These are phyloP conservation scores for Claviceps maximensis DNA, from an alignment of 2,329 filamentous ascomycete genomes.

Conservation along the genomic window DNA sequence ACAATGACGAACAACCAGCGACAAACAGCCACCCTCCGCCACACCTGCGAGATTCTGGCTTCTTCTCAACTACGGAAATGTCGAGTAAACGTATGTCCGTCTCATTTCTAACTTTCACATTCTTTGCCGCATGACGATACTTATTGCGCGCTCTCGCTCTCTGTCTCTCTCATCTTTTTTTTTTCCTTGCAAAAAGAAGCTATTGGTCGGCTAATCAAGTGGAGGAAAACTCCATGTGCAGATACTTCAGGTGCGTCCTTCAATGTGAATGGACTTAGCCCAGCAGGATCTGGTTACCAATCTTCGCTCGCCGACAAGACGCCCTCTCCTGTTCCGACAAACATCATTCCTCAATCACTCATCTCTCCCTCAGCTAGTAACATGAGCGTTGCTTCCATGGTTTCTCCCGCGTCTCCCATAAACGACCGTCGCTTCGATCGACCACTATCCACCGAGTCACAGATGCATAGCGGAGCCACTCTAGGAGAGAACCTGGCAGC, in stretches of 20 bases:
- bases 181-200: neutral
- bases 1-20: constrained; percentile 20
- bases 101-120: neutral
- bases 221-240: constrained; percentile 7
- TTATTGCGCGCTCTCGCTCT: neutral
- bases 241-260: constrained; percentile 28
- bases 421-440: constrained; percentile 31
- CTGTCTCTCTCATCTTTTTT: neutral
- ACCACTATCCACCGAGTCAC: constrained; percentile 24
- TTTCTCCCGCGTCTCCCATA: constrained; percentile 43
- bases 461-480: constrained; percentile 15
- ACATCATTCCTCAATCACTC: constrained; percentile 37
- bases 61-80: constrained; percentile 29
- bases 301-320: constrained; percentile 45
- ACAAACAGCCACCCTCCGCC: constrained; percentile 15
- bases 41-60: constrained; percentile 28
- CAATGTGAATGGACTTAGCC: constrained; percentile 25
- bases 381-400: constrained; percentile 55
- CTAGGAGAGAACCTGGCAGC: constrained; percentile 24
- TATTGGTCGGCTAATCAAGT: constrained; percentile 1
- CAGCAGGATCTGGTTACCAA: constrained; percentile 33
- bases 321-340: constrained; percentile 43
- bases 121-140: neutral
- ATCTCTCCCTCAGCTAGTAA: constrained; percentile 42
- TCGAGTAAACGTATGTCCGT: constrained; percentile 28